Conservation (phyloP, 495 filamentous ascomycete species). For the Lasiosphaeria ovina region DNA sequence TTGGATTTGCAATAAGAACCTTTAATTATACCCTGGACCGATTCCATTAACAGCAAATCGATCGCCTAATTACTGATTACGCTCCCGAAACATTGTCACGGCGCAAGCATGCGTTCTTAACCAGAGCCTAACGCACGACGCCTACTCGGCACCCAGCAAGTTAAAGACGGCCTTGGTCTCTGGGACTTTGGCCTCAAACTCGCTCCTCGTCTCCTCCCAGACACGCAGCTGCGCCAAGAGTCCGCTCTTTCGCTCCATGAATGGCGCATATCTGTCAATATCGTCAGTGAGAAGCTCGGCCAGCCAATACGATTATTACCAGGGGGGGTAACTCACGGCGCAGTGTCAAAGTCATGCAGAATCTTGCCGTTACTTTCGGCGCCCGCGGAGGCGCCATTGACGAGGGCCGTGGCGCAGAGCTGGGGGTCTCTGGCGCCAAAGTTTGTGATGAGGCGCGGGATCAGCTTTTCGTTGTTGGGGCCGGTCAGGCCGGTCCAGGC, state of each 20-base stretch:
- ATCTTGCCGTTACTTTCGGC: constrained; percentile 20
- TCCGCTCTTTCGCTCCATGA: constrained; percentile 26
- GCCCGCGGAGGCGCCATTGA: constrained; percentile 21
- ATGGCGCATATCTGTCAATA: constrained; percentile 21
- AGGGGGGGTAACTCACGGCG: constrained; percentile 4
- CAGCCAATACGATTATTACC: not conserved
- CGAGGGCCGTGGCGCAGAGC: constrained; percentile 14
- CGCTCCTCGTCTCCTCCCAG: constrained; percentile 25
- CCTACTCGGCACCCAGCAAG: constrained; percentile 7
- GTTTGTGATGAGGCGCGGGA: constrained; percentile 22
- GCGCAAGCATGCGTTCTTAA: too few relatives aligned
- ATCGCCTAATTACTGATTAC: too few relatives aligned
- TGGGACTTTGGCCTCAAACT: constrained; percentile 23
- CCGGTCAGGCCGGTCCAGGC: constrained; percentile 22
- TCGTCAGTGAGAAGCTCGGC: not conserved
- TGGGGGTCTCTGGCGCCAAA: constrained; percentile 20
- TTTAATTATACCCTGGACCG: too few relatives aligned
- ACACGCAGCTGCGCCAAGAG: constrained; percentile 17
- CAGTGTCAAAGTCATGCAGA: constrained; percentile 24
- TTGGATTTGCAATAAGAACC: too few relatives aligned
- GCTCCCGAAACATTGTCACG: too few relatives aligned
- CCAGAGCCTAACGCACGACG: too few relatives aligned
- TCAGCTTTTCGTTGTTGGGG: constrained; percentile 18
- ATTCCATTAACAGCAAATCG: too few relatives aligned
- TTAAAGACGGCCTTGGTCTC: constrained; percentile 22